Evolutionary conservation across 768 basidiomycete genomes (phyloP).

Genomic region (Tubosaeta brunneosetosa): DNA sequence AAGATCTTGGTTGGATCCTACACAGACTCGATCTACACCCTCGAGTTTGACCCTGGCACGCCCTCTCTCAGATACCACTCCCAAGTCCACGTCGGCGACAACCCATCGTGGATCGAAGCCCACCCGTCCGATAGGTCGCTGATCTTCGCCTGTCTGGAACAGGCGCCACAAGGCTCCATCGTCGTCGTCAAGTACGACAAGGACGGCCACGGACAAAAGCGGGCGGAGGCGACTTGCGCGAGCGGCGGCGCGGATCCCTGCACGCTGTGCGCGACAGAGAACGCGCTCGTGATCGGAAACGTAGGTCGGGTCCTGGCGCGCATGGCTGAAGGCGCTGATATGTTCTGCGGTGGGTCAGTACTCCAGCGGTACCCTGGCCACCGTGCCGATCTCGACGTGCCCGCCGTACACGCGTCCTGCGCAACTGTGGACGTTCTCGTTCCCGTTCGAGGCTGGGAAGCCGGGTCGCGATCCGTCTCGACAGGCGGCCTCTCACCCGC

Average conservation of each 20-base stretch:
- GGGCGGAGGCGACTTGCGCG: conserved; percentile 33
- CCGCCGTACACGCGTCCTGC: conserved; percentile 41
- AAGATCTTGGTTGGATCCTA: conserved; percentile 63
- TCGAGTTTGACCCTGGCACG: conserved; percentile 61
- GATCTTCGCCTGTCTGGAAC: conserved; percentile 64
- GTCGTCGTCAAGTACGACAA: conserved; percentile 54
- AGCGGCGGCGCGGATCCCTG: conserved; percentile 65
- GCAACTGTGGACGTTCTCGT: conserved; percentile 32
- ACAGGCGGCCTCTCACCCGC: conserved; percentile 73
- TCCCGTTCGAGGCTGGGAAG: conserved; percentile 38
- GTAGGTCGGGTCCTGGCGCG: conserved; percentile 40
- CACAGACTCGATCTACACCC: conserved; percentile 55
- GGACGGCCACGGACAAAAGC: conserved; percentile 44
- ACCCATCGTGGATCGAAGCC: conserved; percentile 73
- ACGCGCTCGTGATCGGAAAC: conserved; percentile 64
- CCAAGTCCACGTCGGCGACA: conserved; percentile 47
- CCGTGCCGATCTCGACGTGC: conserved; percentile 49
- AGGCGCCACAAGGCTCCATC: conserved; percentile 54
- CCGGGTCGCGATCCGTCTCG: conserved; percentile 61
- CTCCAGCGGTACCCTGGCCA: conserved; percentile 54
- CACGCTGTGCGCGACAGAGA: conserved; percentile 51
- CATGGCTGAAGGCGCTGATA: too few species aligned
- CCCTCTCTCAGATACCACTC: conserved; percentile 48
- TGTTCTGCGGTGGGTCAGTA: conserved; percentile 43
- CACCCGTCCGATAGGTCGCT: conserved; percentile 54